phyloP scores from a whole-genome alignment of 2,329 filamentous ascomycete genomes.

The Diaporthe sp. region DNA sequence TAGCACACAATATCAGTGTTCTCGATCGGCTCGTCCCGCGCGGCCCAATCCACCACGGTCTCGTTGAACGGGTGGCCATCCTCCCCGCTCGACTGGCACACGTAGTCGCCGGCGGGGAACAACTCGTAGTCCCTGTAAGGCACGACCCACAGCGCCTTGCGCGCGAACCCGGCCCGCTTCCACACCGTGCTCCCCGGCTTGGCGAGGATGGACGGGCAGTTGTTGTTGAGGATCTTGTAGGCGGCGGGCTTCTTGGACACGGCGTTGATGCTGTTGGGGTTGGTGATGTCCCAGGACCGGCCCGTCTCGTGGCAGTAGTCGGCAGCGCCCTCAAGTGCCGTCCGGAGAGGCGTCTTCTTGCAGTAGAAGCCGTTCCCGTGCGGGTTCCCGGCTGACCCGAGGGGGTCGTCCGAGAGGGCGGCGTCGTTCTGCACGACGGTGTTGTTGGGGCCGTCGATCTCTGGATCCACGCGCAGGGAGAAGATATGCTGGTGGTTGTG shows the following conservation, averaged over 20 bases:
- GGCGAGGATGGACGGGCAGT: constrained; percentile 82
- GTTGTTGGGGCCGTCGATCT: constrained; percentile 87
- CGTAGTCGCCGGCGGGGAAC: constrained; percentile 87
- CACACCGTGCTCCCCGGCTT: constrained; percentile 86
- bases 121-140: constrained; percentile 86
- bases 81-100: constrained; percentile 87
- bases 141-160: constrained; percentile 89
- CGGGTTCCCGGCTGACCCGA: constrained; percentile 84
- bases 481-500: constrained; percentile 98
- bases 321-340: constrained; percentile 75
- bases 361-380: constrained; percentile 94
- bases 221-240: constrained; percentile 91
- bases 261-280: constrained; percentile 84
- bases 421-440: constrained; percentile 89
- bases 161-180: constrained; percentile 89
- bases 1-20: constrained; percentile 91
- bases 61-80: constrained; percentile 68
- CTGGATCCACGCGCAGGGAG: constrained; percentile 88
- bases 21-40: constrained; percentile 76
- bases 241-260: constrained; percentile 86
- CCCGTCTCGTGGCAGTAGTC: constrained; percentile 86
- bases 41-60: constrained; percentile 81
- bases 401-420: constrained; percentile 75
- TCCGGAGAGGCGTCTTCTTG: constrained; percentile 83
- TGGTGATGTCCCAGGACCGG: constrained; percentile 91